Evolutionary conservation across 2,329 filamentous ascomycete genomes (phyloP).

Genomic region (Salinomyces thailandicus): DNA sequence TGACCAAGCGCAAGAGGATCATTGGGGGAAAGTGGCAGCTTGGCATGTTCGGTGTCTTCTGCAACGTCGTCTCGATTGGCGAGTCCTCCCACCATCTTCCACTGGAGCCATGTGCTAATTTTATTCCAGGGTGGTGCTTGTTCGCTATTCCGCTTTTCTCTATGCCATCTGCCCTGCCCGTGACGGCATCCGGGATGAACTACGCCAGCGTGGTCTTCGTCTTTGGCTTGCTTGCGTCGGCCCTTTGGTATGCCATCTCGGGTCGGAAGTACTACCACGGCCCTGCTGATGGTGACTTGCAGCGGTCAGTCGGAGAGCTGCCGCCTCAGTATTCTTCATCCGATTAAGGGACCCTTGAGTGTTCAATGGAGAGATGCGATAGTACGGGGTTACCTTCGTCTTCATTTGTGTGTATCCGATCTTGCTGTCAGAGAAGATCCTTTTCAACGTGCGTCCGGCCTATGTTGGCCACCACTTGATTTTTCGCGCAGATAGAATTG

Average conservation of each 20-base stretch:
- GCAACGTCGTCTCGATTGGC: conserved; percentile 57
- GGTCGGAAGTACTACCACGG: conserved; percentile 61
- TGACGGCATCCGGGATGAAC: conserved; percentile 53
- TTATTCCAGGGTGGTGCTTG: conserved; percentile 45
- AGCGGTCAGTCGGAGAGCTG: too few species aligned
- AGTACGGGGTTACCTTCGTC: too few species aligned
- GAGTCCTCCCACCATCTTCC: conserved; percentile 28
- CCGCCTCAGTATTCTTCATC: too few species aligned
- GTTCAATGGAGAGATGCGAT: too few species aligned
- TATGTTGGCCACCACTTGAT: too few species aligned
- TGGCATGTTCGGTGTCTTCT: conserved; percentile 42
- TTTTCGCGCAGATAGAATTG: too few species aligned
- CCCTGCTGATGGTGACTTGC: too few species aligned
- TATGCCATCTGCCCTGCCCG: conserved; percentile 51
- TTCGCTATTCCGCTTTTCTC: conserved; percentile 65
- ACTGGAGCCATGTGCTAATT: conserved; percentile 18
- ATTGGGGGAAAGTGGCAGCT: not conserved
- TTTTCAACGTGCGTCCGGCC: too few species aligned
- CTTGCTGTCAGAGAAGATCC: too few species aligned
- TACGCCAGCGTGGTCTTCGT: conserved; percentile 68
- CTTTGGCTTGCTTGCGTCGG: conserved; percentile 51
- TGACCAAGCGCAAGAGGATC: conserved; percentile 43
- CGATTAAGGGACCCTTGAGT: too few species aligned
- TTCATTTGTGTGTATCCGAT: too few species aligned
- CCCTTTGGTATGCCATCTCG: conserved; percentile 58